Percentiles rank a stretch among this genome's conserved stretches.
These are phyloP conservation scores for Podosphaera fusca DNA, from an alignment of 2,329 filamentous ascomycete species.

Conservation along the genomic window DNA sequence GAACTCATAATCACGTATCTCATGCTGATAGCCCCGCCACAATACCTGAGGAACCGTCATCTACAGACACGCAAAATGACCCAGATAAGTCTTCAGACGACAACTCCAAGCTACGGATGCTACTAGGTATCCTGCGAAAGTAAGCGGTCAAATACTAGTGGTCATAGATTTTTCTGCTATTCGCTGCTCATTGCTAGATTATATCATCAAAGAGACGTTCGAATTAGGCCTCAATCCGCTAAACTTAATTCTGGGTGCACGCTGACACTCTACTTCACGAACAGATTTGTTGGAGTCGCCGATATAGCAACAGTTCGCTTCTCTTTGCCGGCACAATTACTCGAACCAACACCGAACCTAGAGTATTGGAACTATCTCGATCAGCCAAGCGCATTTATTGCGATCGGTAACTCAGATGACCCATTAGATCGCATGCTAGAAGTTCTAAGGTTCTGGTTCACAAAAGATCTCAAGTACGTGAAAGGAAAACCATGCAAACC, in stretches of 20 bases:
- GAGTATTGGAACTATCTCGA: constrained; percentile 99
- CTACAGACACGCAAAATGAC: constrained; percentile 6
- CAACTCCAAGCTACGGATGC: constrained; percentile 69
- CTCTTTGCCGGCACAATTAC: constrained; percentile 79
- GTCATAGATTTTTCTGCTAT: not conserved
- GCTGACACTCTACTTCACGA: constrained; percentile 3
- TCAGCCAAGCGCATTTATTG: constrained; percentile 68
- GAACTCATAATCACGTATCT: constrained; percentile 36
- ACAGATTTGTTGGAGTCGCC: constrained; percentile 80
- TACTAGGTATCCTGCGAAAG: constrained; percentile 72
- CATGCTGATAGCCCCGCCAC: constrained; percentile 31
- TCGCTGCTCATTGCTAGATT: not conserved
- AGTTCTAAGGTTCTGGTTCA: constrained; percentile 92
- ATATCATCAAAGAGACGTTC: not conserved
- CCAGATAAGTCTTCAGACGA: constrained; percentile 45
- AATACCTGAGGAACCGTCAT: constrained; percentile 8
- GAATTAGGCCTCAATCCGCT: not conserved
- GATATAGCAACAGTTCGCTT: constrained; percentile 93
- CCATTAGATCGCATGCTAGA: constrained; percentile 84
- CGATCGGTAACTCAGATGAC: constrained; percentile 73
- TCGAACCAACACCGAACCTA: constrained; percentile 89
- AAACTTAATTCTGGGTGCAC: not conserved
- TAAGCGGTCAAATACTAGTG: constrained; percentile 23
- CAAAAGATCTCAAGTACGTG: constrained; percentile 95
- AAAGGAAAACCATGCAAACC: constrained; percentile 98